Percentiles rank a stretch among this genome's conserved stretches.
Evolutionary conservation across 2,329 filamentous ascomycete genomes (phyloP).

Genomic region (Xylaria multiplex): DNA sequence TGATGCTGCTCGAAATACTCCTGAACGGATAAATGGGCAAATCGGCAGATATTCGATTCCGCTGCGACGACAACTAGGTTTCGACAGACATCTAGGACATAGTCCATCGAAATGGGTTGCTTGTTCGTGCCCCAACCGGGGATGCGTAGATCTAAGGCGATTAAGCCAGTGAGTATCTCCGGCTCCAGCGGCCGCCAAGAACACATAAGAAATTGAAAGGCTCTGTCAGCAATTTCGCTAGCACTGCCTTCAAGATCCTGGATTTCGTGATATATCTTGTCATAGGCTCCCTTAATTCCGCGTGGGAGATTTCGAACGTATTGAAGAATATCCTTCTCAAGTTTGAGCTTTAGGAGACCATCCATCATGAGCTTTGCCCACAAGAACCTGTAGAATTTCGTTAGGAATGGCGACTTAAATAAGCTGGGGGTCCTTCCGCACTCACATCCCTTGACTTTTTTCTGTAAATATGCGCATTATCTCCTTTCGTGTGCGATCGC

Average conservation of each 20-base stretch:
- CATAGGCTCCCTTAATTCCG: conserved; percentile 18
- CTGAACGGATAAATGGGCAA: conserved; percentile 26
- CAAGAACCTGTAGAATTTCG: conserved; percentile 15
- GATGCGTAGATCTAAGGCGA: conserved; percentile 12
- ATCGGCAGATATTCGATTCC: conserved; percentile 10
- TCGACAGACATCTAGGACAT: conserved; percentile 17
- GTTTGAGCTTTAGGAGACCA: conserved; percentile 20
- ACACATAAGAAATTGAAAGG: conserved; percentile 27
- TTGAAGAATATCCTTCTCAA: conserved; percentile 12
- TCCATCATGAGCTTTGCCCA: conserved; percentile 22
- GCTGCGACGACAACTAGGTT: conserved; percentile 17
- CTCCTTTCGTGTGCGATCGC: conserved; percentile 1
- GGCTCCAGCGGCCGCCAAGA: conserved; percentile 14
- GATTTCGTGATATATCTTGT: conserved; percentile 13
- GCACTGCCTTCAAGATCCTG: conserved; percentile 5
- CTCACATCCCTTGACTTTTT: conserved; percentile 27
- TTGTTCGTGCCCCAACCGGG: conserved; percentile 1
- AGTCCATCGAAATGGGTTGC: conserved; percentile 5
- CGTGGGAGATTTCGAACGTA: conserved; percentile 22
- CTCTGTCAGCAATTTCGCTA: conserved; percentile 5
- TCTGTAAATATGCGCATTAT: conserved; percentile 15
- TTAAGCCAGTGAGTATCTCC: conserved; percentile 17
- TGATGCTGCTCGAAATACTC: conserved; percentile 23
- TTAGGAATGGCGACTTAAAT: not conserved
- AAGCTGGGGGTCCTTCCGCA: not conserved